These are phyloP conservation scores for Phytophthora kernoviae DNA, from an alignment of 352 stramenopile species.

Conservation along the genomic window DNA sequence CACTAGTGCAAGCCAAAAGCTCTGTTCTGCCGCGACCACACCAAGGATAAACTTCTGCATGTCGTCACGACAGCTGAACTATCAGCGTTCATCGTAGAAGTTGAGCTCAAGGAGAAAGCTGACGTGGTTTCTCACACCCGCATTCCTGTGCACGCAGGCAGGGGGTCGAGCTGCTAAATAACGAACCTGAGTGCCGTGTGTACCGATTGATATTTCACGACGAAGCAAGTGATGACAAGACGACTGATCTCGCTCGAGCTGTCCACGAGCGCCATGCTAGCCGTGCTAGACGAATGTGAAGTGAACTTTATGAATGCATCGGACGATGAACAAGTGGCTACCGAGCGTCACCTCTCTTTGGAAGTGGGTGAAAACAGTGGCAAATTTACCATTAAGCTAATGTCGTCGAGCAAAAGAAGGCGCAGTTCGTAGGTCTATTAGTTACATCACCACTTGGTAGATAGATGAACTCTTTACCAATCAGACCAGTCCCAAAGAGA, in stretches of 20 bases:
- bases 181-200: slow-evolving; percentile 48
- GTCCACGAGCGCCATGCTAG: slow-evolving; percentile 39
- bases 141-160: slow-evolving; percentile 27
- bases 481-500: neutral
- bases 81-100: slow-evolving; percentile 52
- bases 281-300: slow-evolving; percentile 32
- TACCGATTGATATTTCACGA: slow-evolving; percentile 44
- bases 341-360: slow-evolving; percentile 10
- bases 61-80: slow-evolving; percentile 34
- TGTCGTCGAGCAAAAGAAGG: slow-evolving; percentile 14
- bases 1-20: slow-evolving; percentile 36
- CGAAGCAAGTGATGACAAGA: slow-evolving; percentile 3
- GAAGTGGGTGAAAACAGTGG: slow-evolving; percentile 30
- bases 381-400: slow-evolving; percentile 13
- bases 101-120: slow-evolving; percentile 50
- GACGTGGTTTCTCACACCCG: slow-evolving; percentile 25
- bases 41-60: slow-evolving; percentile 49
- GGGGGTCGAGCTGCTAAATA: slow-evolving; percentile 38
- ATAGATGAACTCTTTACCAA: neutral
- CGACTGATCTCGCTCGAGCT: slow-evolving; percentile 31
- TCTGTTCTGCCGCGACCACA: slow-evolving; percentile 62
- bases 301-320: slow-evolving; percentile 26
- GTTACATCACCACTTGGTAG: slow-evolving; percentile 1
- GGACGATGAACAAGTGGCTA: slow-evolving; percentile 1
- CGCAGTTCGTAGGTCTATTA: slow-evolving; percentile 42